Evolutionary conservation across 257 asterid genomes (phyloP), one percentile per base, ranked within the genome.

Genomic region (Salvia splendens): DNA sequence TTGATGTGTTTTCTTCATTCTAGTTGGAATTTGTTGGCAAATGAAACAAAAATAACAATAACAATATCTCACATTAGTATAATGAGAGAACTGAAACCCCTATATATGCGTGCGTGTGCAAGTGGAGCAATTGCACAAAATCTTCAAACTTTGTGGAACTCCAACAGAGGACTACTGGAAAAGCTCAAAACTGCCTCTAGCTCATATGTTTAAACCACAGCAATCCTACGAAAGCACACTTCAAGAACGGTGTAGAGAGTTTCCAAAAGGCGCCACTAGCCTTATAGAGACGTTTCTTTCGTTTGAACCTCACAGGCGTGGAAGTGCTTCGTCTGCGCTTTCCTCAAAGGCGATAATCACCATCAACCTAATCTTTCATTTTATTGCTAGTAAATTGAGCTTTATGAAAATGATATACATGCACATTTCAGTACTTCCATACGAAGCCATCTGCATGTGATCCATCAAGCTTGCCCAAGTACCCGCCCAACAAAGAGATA

Each of bases 101-200:
- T n/a, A n/a, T 17, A 17, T 17, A 17, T 17, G 20, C 6, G 6
- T 1, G 41, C 6, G 41, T 38, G 42, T 38, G 30, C 79, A 92
- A 96, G 99, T 94, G 47, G 99, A 94, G 47, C 99, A 94, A 71
- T 69, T 94, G 82, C 99, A 94, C 72, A 91, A 91, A 74, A 91
- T 94, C 65, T 94, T 94, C 83, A 91, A 88, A 75, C 95, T 94
- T 5, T 88, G 96, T 35, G 99, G 99, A 12, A 77, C 99, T 11
- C 97, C 97, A 5, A 41, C 80, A 0, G 96, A 94, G 6, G 97
- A 91, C n/a, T 88, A 86, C 68, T 94, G 97, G 97, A 78, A 46
- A 52, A 79, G 17, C 32, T 83, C 93, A 6, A 83, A 56, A 41
- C 97, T 94, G 79, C 97, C 97, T 49, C 85, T 88, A 41, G 92